phyloP scores from a whole-genome alignment of 495 filamentous ascomycete genomes.

The Patellaria atrata region DNA sequence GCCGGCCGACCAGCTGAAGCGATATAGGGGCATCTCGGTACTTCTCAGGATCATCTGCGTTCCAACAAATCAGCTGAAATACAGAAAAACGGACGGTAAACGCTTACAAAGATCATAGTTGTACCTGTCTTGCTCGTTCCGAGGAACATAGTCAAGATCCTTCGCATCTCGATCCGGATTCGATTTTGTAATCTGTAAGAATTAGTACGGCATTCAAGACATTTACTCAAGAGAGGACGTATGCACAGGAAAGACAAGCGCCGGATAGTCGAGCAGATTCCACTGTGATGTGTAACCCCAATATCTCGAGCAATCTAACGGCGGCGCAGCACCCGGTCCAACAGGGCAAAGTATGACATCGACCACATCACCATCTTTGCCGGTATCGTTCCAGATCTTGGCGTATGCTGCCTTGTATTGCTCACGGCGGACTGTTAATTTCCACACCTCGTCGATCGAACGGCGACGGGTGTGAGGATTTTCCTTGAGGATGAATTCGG shows the following conservation, averaged over 20 bases:
- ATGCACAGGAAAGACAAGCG: conserved; percentile 42
- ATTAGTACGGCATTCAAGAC: too few species aligned
- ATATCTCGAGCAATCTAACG: conserved; percentile 45
- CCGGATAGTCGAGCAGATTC: conserved; percentile 60
- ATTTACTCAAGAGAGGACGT: too few species aligned
- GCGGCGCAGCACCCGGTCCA: conserved; percentile 43
- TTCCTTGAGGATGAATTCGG: conserved; percentile 36
- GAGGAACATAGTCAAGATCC: conserved; percentile 22
- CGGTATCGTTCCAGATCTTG: conserved; percentile 41
- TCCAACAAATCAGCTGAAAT: conserved; percentile 1
- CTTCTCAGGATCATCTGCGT: conserved; percentile 21
- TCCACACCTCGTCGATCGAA: conserved; percentile 27
- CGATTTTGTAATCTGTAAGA: conserved; percentile 31
- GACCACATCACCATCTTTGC: conserved; percentile 25
- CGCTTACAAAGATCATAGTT: conserved; percentile 23
- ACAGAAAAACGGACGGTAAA: background rate
- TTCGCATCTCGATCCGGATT: conserved; percentile 23
- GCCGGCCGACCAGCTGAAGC: conserved; percentile 30
- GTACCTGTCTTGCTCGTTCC: conserved; percentile 26
- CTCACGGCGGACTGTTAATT: conserved; percentile 37
- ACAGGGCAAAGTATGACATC: conserved; percentile 60
- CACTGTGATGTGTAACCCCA: conserved; percentile 62
- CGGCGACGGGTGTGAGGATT: too few species aligned
- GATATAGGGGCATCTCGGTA: conserved; percentile 26
- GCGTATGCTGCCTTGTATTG: conserved; percentile 44